phyloP scores from a whole-genome alignment of 1,139 yeast species.

The Lodderomyces oxycetoniae region DNA sequence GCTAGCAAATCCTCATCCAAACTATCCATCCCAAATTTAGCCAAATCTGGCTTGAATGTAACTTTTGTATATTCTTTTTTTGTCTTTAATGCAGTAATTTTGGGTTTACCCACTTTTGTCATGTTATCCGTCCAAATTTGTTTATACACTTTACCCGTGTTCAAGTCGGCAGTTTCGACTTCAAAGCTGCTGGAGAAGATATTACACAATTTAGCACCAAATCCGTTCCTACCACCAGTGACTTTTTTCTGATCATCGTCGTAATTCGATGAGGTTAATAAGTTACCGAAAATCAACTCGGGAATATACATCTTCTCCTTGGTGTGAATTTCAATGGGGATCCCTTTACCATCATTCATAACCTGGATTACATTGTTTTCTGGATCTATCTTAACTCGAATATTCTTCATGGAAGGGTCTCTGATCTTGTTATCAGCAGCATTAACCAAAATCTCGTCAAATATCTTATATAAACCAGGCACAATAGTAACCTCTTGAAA shows the following conservation, averaged over 20 bases:
- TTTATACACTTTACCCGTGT: slow-evolving; percentile 55
- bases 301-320: slow-evolving; percentile 94
- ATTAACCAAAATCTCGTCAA: slow-evolving; percentile 94
- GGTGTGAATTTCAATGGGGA: slow-evolving; percentile 89
- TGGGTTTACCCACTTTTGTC: slow-evolving; percentile 74
- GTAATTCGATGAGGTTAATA: slow-evolving; percentile 91
- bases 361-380: slow-evolving; percentile 75
- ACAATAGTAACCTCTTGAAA: slow-evolving; percentile 72
- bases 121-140: slow-evolving; percentile 89
- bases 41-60: slow-evolving; percentile 83
- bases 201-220: slow-evolving; percentile 90
- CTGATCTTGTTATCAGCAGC: slow-evolving; percentile 98
- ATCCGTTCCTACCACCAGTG: slow-evolving; percentile 98
- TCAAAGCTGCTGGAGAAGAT: slow-evolving; percentile 85
- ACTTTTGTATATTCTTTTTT: slow-evolving; percentile 80
- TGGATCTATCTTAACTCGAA: slow-evolving; percentile 74
- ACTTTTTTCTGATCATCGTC: slow-evolving; percentile 95
- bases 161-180: slow-evolving; percentile 84
- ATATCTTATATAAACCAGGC: slow-evolving; percentile 94
- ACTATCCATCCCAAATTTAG: slow-evolving; percentile 75
- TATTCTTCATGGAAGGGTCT: slow-evolving; percentile 82
- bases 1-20: slow-evolving; percentile 80
- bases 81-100: slow-evolving; percentile 56
- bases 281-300: slow-evolving; percentile 91
- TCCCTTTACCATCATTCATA: slow-evolving; percentile 91